phyloP scores from a whole-genome alignment of 169 alveolate genomes.

The Cryptosporidium xiaoi region DNA sequence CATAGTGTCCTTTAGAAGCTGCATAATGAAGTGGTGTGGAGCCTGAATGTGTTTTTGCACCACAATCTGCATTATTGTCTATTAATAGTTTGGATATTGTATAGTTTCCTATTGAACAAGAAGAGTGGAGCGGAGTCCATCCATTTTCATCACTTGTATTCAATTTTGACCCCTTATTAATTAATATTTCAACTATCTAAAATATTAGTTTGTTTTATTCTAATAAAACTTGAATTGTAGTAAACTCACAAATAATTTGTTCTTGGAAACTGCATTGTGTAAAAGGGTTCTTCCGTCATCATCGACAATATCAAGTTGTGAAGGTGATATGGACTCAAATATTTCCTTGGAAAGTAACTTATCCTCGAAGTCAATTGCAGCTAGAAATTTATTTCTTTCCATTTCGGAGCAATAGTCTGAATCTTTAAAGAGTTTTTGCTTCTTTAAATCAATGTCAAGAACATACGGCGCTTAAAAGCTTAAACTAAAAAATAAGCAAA shows the following conservation, averaged over 20 bases:
- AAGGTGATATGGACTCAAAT: slow-evolving; percentile 18
- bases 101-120: slow-evolving; percentile 74
- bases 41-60: slow-evolving; percentile 62
- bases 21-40: slow-evolving; percentile 77
- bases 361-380: slow-evolving; percentile 32
- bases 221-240: background rate
- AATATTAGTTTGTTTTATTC: background rate
- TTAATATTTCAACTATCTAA: slow-evolving; percentile 28
- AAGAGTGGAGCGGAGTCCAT: slow-evolving; percentile 77
- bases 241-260: slow-evolving; percentile 52
- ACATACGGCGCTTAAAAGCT: background rate
- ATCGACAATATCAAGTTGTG: slow-evolving; percentile 51
- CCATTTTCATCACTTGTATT: slow-evolving; percentile 73
- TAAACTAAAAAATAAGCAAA: no score
- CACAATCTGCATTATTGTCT: slow-evolving; percentile 40
- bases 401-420: background rate
- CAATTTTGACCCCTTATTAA: slow-evolving; percentile 68
- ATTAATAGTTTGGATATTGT: slow-evolving; percentile 30
- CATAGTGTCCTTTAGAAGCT: slow-evolving; percentile 76
- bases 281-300: slow-evolving; percentile 76
- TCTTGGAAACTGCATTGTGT: slow-evolving; percentile 73
- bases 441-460: background rate
- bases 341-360: slow-evolving; percentile 2
- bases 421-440: background rate
- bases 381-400: slow-evolving; percentile 24